phyloP scores from a whole-genome alignment of 257 asterid genomes.

The Capsicum pubescens region DNA sequence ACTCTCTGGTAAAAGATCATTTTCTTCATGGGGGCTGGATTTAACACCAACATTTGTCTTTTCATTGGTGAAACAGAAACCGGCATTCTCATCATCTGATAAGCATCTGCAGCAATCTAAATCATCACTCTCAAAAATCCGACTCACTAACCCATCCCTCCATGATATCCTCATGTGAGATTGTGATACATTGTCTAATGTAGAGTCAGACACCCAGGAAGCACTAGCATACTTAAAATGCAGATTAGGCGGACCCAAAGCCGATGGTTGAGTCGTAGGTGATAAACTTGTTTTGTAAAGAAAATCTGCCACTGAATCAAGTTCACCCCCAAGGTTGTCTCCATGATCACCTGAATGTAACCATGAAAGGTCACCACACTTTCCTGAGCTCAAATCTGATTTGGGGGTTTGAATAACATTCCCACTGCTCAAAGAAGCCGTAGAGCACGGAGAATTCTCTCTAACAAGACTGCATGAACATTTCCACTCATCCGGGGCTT shows the following conservation, averaged over 20 bases:
- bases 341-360: conserved; percentile 33
- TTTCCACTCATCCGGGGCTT: conserved; percentile 25
- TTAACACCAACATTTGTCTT: conserved; percentile 30
- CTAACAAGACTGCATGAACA: conserved; percentile 21
- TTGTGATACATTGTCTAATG: conserved; percentile 49
- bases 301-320: conserved; percentile 38
- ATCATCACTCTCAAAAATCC: conserved; percentile 49
- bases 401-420: conserved; percentile 76
- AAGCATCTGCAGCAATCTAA: conserved; percentile 70
- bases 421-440: conserved; percentile 50
- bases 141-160: conserved; percentile 58
- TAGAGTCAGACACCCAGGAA: conserved; percentile 64
- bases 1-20: conserved; percentile 26
- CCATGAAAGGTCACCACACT: conserved; percentile 27
- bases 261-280: conserved; percentile 36
- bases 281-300: conserved; percentile 43
- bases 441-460: conserved; percentile 43
- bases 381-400: conserved; percentile 52
- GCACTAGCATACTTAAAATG: conserved; percentile 38
- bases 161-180: conserved; percentile 79
- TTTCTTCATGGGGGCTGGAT: conserved; percentile 31
- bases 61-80: conserved; percentile 28
- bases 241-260: conserved; percentile 44
- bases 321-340: conserved; percentile 31
- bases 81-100: conserved; percentile 67